Evolutionary conservation across 1,284 basidiomycete species (phyloP).

Genomic region (Microbotryomycetes sp.): DNA sequence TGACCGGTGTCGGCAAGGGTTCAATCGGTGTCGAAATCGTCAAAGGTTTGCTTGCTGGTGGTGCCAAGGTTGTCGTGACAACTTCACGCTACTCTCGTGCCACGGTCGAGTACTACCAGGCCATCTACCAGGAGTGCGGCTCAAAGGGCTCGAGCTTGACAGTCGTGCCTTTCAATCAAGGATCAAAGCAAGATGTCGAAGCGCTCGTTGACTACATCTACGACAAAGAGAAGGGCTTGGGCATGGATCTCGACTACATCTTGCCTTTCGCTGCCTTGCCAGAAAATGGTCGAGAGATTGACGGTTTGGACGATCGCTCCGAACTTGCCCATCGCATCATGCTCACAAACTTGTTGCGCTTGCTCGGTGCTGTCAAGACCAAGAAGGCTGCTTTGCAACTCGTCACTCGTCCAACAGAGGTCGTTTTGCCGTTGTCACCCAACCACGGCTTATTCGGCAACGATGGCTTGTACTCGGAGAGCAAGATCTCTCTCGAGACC

Average conservation of each 20-base stretch:
- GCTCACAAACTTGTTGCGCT: slow-evolving; percentile 75
- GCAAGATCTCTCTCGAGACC: slow-evolving; percentile 96
- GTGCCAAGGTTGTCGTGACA: slow-evolving; percentile 92
- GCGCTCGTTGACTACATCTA: slow-evolving; percentile 98
- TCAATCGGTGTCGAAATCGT: slow-evolving; percentile 97
- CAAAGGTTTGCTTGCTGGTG: slow-evolving; percentile 91
- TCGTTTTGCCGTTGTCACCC: slow-evolving; percentile 92
- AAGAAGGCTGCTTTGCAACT: slow-evolving; percentile 96
- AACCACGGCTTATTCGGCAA: slow-evolving; percentile 98
- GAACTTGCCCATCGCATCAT: slow-evolving; percentile 86
- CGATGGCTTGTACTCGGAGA: slow-evolving; percentile 96
- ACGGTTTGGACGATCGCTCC: slow-evolving; percentile 91
- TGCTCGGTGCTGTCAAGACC: slow-evolving; percentile 92
- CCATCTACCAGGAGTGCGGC: slow-evolving; percentile 92
- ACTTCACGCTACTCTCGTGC: slow-evolving; percentile 59
- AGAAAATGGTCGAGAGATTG: slow-evolving; percentile 97
- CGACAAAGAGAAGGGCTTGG: slow-evolving; percentile 52
- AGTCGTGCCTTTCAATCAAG: slow-evolving; percentile 98
- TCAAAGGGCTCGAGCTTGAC: slow-evolving; percentile 91
- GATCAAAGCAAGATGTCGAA: slow-evolving; percentile 95
- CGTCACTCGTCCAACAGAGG: slow-evolving; percentile 95
- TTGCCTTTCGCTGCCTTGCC: slow-evolving; percentile 97
- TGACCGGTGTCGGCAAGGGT: slow-evolving; percentile 95
- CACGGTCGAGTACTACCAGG: slow-evolving; percentile 91
- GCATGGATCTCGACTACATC: slow-evolving; percentile 93